phyloP scores from a whole-genome alignment of 352 stramenopile species.

The Phytophthora ramorum region DNA sequence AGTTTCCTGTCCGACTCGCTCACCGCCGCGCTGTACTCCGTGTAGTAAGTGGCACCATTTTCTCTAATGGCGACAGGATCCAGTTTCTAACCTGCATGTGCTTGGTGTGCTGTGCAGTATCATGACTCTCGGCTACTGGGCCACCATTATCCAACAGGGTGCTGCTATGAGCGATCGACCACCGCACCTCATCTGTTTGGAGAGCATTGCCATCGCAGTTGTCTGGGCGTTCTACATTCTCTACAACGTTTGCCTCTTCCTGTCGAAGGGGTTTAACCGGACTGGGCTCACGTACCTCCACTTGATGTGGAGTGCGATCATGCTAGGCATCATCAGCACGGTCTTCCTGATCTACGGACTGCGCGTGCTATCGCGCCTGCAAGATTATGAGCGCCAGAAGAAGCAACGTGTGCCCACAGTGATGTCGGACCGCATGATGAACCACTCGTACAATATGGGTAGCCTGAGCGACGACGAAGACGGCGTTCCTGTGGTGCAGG shows the following conservation, averaged over 20 bases:
- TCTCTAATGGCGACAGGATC: background rate
- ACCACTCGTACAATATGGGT: slow-evolving; percentile 41
- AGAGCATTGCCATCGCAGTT: slow-evolving; percentile 33
- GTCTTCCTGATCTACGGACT: slow-evolving; percentile 49
- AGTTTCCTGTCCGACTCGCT: slow-evolving; percentile 50
- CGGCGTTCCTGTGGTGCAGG: slow-evolving; percentile 32
- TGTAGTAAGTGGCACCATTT: slow-evolving; percentile 40
- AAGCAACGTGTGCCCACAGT: slow-evolving; percentile 33
- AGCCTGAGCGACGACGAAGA: slow-evolving; percentile 40
- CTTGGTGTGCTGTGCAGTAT: slow-evolving; percentile 31
- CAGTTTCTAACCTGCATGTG: slow-evolving; percentile 8
- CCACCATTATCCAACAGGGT: slow-evolving; percentile 42
- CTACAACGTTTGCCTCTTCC: slow-evolving; percentile 41
- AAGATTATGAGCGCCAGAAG: slow-evolving; percentile 29
- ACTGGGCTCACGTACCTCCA: slow-evolving; percentile 39
- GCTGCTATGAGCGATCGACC: slow-evolving; percentile 29
- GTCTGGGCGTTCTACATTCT: slow-evolving; percentile 52
- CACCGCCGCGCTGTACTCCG: slow-evolving; percentile 50
- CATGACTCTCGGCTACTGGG: slow-evolving; percentile 47
- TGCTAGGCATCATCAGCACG: slow-evolving; percentile 47
- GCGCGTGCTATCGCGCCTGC: slow-evolving; percentile 39
- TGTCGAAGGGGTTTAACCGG: slow-evolving; percentile 48
- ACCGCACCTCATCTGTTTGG: slow-evolving; percentile 35
- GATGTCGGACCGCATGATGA: slow-evolving; percentile 37
- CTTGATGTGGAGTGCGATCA: slow-evolving; percentile 39